Base-by-base conservation (phyloP, 2,329 filamentous ascomycete species). In the Fusarium liriodendri region DNA sequence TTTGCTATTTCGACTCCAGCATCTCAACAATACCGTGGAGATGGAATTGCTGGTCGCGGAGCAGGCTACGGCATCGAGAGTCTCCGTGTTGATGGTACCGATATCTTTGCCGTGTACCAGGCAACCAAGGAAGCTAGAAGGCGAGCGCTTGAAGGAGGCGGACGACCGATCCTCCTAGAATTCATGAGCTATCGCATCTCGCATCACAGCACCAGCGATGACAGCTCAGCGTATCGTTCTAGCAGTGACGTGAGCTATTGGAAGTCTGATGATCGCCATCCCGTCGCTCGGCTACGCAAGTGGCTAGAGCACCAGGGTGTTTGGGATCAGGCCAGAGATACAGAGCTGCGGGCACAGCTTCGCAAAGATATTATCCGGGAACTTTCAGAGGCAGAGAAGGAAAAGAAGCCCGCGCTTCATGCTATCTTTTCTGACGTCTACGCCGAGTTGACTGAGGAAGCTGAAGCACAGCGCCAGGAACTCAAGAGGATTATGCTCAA, bases 31-130 rank as follows among this genome's bases (percentile, higher is more conserved):
- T 97, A 97, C 81, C 89, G 93, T 5, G 94, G 94, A 10, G 94
- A 97, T 76, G 94, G 94, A 8, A 96, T 97, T 74, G 94, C 94
- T 5, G 93, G 91, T 50, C 89, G 94, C 33, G 94, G 94, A 18
- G 87, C 94, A 10, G 94, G 94, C 0, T 97, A 97, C 79, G 94
- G 94, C 20, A 95, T 97, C 76, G 93, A 95, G 74, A 95, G 94
- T 0, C 91, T 97, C 66, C 89, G 94, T 27, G 94, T 97, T 0
- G 94, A 97, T 78, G 94, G 94, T 6, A 97, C 96, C 79, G 94
- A 97, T 77, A 92, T 97, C 74, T 94, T 94, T 80, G 94, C 94
- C 2, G 93, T 97, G 0, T 87, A 92, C 45, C 92, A 94, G 82
- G 94, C 90, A 0, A 95, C 93, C 14, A 88, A 88, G 74, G 88